Evolutionary conservation across 2,329 filamentous ascomycete species (phyloP).

Genomic region (Colletotrichum aenigma): DNA sequence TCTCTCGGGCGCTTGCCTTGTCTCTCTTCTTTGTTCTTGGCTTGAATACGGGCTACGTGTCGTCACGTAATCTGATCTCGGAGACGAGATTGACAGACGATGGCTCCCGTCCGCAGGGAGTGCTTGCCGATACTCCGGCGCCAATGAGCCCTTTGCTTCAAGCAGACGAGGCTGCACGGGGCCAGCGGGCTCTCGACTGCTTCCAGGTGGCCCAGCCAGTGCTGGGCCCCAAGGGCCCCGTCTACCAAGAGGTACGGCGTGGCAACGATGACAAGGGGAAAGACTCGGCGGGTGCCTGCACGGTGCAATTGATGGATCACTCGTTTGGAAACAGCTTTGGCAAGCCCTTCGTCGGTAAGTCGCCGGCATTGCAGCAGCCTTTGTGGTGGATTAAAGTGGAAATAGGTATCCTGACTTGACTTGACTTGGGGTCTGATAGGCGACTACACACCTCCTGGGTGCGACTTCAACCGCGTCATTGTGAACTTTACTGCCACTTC

Average conservation of each 20-base stretch:
- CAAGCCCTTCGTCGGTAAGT: slow-evolving; percentile 72
- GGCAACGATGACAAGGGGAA: slow-evolving; percentile 21
- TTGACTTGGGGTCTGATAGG: slow-evolving; percentile 42
- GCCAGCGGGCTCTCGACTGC: slow-evolving; percentile 51
- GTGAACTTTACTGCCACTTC: slow-evolving; percentile 80
- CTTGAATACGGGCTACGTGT: slow-evolving; percentile 6
- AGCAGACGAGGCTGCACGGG: neutral
- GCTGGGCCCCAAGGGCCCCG: slow-evolving; percentile 48
- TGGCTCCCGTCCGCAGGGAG: slow-evolving; percentile 2
- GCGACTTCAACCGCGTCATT: slow-evolving; percentile 74
- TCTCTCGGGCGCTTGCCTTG: slow-evolving; percentile 6
- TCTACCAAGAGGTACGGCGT: slow-evolving; percentile 8
- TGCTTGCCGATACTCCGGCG: slow-evolving; percentile 5
- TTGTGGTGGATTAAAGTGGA: neutral
- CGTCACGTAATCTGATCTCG: neutral
- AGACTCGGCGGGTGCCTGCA: slow-evolving; percentile 40
- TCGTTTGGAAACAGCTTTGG: slow-evolving; percentile 76
- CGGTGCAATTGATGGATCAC: slow-evolving; percentile 70
- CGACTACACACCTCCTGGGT: slow-evolving; percentile 68
- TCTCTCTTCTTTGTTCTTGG: slow-evolving; percentile 7
- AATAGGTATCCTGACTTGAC: slow-evolving; percentile 7
- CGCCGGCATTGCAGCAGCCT: neutral
- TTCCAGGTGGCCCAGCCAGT: slow-evolving; percentile 75
- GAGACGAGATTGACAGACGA: neutral
- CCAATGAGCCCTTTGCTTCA: neutral